phyloP scores from a whole-genome alignment of 2,329 filamentous ascomycete genomes.

The Apiospora koreana region DNA sequence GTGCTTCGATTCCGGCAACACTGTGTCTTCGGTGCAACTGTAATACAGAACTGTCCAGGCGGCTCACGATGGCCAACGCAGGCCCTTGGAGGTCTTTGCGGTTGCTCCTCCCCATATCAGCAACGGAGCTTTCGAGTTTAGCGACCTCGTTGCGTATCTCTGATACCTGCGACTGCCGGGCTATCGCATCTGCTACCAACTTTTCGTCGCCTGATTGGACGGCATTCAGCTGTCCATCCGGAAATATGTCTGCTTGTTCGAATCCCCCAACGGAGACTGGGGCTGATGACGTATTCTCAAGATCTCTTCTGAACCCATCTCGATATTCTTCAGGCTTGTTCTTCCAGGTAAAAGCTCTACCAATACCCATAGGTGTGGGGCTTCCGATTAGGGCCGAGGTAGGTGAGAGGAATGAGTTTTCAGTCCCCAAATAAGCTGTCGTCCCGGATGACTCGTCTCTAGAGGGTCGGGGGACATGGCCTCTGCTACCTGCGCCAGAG shows the following conservation, averaged over 20 bases:
- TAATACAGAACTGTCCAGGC: slow-evolving; percentile 42
- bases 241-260: neutral
- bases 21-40: slow-evolving; percentile 66
- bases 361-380: slow-evolving; percentile 37
- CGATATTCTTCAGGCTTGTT: slow-evolving; percentile 63
- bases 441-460: slow-evolving; percentile 54
- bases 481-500: slow-evolving; percentile 52
- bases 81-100: slow-evolving; percentile 56
- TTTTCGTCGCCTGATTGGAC: slow-evolving; percentile 19
- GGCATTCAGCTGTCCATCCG: neutral
- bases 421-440: slow-evolving; percentile 31
- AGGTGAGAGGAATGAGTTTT: slow-evolving; percentile 38
- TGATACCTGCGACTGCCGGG: slow-evolving; percentile 18
- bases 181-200: slow-evolving; percentile 22
- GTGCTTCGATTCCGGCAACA: slow-evolving; percentile 39
- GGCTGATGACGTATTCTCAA: slow-evolving; percentile 14
- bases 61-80: slow-evolving; percentile 49
- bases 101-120: slow-evolving; percentile 61
- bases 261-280: neutral
- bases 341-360: slow-evolving; percentile 63
- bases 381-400: slow-evolving; percentile 38
- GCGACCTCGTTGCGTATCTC: slow-evolving; percentile 25
- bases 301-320: slow-evolving; percentile 39
- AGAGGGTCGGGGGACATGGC: slow-evolving; percentile 56
- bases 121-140: slow-evolving; percentile 54